Evolutionary conservation across 495 filamentous ascomycete species (phyloP).

Genomic region (Penicillium parvum): DNA sequence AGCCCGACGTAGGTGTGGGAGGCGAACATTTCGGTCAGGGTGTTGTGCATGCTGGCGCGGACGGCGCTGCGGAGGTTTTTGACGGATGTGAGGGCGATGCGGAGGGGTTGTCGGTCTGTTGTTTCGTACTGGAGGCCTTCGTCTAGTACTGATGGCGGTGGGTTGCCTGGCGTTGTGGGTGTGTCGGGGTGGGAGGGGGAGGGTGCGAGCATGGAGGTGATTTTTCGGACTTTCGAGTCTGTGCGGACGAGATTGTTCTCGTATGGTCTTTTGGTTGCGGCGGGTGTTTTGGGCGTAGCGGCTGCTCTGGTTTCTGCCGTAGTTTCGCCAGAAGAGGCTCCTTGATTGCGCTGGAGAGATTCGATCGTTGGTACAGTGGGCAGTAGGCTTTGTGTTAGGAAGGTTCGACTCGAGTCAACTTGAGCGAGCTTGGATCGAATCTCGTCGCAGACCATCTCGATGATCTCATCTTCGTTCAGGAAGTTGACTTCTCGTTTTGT

Average conservation of each 20-base stretch:
- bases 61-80: constrained; percentile 77
- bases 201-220: constrained; percentile 85
- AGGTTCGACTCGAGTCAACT: constrained; percentile 92
- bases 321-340: constrained; percentile 9
- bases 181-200: constrained; percentile 16
- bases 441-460: constrained; percentile 79
- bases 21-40: constrained; percentile 83
- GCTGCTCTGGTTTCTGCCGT: constrained; percentile 7
- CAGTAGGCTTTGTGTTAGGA: constrained; percentile 87
- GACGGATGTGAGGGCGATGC: constrained; percentile 72
- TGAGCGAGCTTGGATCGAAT: constrained; percentile 75
- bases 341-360: constrained; percentile 23
- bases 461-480: constrained; percentile 95
- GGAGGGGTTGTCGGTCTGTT: constrained; percentile 60
- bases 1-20: constrained; percentile 92
- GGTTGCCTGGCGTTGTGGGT: constrained; percentile 14
- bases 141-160: constrained; percentile 24
- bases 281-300: constrained; percentile 34
- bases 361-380: constrained; percentile 51
- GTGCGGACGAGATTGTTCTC: constrained; percentile 90
- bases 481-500: constrained; percentile 99
- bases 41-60: constrained; percentile 80
- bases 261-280: constrained; percentile 58
- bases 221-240: constrained; percentile 86
- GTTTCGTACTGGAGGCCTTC: constrained; percentile 64